Percentiles rank a stretch among this genome's conserved stretches.
Conservation (phyloP, 1,284 basidiomycete genomes). For the Mycena citricolor region DNA sequence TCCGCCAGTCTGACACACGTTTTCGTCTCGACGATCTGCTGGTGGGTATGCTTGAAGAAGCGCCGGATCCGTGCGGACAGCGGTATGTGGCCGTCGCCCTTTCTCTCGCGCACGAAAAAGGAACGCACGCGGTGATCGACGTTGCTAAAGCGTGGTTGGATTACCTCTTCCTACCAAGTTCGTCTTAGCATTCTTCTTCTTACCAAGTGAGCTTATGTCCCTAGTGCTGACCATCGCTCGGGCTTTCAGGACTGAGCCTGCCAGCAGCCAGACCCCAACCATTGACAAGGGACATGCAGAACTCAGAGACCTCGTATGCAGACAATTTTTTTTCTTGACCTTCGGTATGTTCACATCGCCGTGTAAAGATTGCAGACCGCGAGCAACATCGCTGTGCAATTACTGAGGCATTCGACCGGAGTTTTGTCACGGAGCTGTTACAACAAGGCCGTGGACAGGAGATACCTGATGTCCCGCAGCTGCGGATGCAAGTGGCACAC, state of each 20-base stretch:
- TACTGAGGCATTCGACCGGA: constrained; percentile 7
- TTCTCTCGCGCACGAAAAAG: constrained; percentile 24
- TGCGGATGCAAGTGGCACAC: constrained; percentile 7
- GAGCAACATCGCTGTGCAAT: constrained; percentile 14
- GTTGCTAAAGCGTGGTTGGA: constrained; percentile 24
- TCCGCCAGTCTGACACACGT: neutral
- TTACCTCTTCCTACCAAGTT: constrained; percentile 24
- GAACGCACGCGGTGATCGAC: constrained; percentile 19
- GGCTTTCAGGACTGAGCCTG: neutral
- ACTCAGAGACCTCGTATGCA: constrained; percentile 3
- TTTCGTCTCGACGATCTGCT: constrained; percentile 12
- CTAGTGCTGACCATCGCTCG: constrained; percentile 6
- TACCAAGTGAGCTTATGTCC: no score
- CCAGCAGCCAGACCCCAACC: constrained; percentile 8
- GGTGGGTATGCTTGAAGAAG: constrained; percentile 16
- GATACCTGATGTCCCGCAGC: constrained; percentile 5
- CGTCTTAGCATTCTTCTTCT: constrained; percentile 12
- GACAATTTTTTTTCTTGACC: no score
- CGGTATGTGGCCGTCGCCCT: constrained; percentile 25
- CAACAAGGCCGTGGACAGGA: constrained; percentile 1
- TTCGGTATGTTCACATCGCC: neutral
- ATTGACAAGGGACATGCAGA: constrained; percentile 1
- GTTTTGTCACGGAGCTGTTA: constrained; percentile 7
- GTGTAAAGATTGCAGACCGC: constrained; percentile 7
- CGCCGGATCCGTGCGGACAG: constrained; percentile 18